Evolutionary conservation across 1,139 yeast species (phyloP), one percentile per base, ranked within the genome.

Genomic region (Protomyces macrosporus): DNA sequence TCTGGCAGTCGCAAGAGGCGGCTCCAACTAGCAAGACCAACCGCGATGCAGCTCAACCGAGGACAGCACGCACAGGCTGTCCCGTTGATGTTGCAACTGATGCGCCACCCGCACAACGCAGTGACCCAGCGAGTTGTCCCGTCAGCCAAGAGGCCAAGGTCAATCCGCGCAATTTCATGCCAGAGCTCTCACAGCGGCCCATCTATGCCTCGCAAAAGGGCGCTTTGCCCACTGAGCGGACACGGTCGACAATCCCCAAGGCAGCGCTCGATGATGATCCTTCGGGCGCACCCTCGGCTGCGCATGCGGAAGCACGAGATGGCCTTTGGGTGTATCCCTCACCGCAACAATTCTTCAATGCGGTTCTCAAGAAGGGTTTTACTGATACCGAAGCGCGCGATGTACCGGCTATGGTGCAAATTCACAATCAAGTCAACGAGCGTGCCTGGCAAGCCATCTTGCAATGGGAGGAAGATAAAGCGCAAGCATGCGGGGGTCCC

Each of bases 311-410:
- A 23, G 23, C 1, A 23, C 2, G 23, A 23, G 64, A 60, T n/a
- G 76, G 77, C 3, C 87, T 90, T 76, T 93, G 98, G 98, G 82
- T 93, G 1, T 93, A 93, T 72, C 98, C 98, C 7, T 88, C 96
- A 1, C 96, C 93, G 74, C 89, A 89, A 73, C 98, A 91, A 77
- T 93, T 93, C 72, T 93, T 79, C 74, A 95, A 89, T 67, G 97
- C 98, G 12, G 93, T 93, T 98, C 79, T 82, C 70, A 83, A 98
- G 67, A 93, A 93, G 72, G 83, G 88, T 67, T 90, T 96, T 91
- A 58, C 55, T 9, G 81, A 85, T 63, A 97, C 98, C 1, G 78
- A 83, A 14, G 87, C 88, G 0, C 75, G 77, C 6, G 98, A 91
- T 72, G 93, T 93, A 98, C 79, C 84, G 69, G 83, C 95, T 0